Conservation (phyloP, 1,284 basidiomycete species). For the Trichosporon coremiiforme region DNA sequence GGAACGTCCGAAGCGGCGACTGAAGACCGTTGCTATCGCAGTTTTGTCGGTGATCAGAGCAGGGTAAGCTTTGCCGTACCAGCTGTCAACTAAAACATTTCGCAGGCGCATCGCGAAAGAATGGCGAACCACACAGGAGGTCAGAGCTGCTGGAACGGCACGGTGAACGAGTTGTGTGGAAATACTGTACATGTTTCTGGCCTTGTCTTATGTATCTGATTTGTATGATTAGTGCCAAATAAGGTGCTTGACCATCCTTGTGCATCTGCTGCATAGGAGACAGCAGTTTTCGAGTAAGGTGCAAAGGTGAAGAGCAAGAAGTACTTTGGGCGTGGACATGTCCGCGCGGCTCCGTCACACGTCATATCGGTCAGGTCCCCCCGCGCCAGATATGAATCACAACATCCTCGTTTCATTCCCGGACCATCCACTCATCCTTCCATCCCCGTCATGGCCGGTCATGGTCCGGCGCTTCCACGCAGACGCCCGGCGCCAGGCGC, state of each 20-base stretch:
- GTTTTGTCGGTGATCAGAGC: constrained; percentile 69
- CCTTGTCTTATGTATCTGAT: background rate
- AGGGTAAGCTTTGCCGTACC: constrained; percentile 60
- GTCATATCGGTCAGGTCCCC: no score
- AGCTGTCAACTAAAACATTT: background rate
- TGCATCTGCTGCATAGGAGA: no score
- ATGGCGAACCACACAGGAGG: constrained; percentile 14
- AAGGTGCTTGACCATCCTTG: no score
- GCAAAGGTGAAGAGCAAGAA: no score
- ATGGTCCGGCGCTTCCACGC: background rate
- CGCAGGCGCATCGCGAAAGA: constrained; percentile 20
- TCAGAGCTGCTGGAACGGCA: background rate
- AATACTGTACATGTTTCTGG: background rate
- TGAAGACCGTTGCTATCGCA: constrained; percentile 65
- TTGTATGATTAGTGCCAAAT: no score
- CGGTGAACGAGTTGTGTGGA: background rate
- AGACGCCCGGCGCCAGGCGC: constrained; percentile 29
- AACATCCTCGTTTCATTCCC: no score
- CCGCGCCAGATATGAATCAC: no score
- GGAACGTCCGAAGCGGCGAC: constrained; percentile 57
- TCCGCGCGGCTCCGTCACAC: no score
- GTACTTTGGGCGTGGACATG: no score
- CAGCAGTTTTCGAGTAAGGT: no score
- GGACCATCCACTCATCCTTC: no score
- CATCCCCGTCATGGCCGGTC: background rate